phyloP scores from a whole-genome alignment of 108 stramenopile species.

The Nannochloropsis gaditana region DNA sequence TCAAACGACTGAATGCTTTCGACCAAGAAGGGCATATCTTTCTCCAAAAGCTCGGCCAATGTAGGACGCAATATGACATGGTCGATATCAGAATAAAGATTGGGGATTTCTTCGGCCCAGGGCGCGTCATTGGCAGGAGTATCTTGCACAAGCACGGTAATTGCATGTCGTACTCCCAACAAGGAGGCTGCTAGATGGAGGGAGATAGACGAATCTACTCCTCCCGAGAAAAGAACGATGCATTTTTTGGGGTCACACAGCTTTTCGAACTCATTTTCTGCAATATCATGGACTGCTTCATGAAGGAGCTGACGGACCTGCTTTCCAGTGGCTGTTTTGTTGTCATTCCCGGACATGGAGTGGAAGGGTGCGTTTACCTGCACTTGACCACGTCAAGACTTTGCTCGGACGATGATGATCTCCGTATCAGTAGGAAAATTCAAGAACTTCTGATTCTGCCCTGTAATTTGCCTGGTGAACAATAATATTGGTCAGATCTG shows the following conservation, averaged over 20 bases:
- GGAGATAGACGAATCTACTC: neutral
- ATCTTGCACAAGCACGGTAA: slow-evolving; percentile 20
- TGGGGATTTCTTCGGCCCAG: neutral
- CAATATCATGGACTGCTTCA: neutral
- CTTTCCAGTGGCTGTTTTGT: neutral
- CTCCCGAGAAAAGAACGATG: slow-evolving; percentile 10
- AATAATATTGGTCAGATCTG: too few species aligned
- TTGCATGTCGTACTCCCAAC: neutral
- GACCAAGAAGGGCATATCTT: slow-evolving; percentile 49
- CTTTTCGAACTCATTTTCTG: neutral
- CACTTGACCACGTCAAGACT: too few species aligned
- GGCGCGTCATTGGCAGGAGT: neutral
- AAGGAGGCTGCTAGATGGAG: slow-evolving; percentile 16
- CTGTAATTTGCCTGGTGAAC: too few species aligned
- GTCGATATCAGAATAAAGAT: slow-evolving; percentile 23
- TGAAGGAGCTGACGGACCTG: neutral
- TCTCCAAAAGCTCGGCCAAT: slow-evolving; percentile 46
- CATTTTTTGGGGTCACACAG: neutral
- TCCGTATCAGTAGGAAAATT: too few species aligned
- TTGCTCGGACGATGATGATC: too few species aligned
- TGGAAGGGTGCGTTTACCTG: too few species aligned
- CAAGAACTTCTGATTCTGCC: too few species aligned
- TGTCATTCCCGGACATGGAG: too few species aligned
- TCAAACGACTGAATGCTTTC: slow-evolving; percentile 50
- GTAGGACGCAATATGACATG: slow-evolving; percentile 50